Percentiles rank a stretch among this genome's conserved stretches.
These are phyloP conservation scores for Erodium trifolium DNA, from an alignment of 441 rosid genomes.

Conservation along the genomic window DNA sequence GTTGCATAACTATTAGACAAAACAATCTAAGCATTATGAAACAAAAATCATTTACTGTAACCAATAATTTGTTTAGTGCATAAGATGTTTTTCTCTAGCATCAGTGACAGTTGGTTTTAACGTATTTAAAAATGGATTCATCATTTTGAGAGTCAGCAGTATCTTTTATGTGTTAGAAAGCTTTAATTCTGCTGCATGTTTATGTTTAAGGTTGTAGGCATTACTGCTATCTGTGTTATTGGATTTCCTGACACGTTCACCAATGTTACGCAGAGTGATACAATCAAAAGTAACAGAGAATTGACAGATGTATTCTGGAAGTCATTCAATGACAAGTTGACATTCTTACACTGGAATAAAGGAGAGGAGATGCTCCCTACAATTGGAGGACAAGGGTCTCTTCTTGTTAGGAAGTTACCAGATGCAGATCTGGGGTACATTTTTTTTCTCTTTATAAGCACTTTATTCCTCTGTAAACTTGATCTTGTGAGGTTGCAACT, in stretches of 20 bases:
- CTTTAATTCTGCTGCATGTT: no score
- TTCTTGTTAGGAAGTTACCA: constrained; percentile 83
- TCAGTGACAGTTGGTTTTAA: not conserved
- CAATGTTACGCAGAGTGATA: constrained; percentile 46
- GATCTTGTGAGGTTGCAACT: not conserved
- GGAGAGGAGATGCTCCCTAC: constrained; percentile 66
- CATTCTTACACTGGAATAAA: constrained; percentile 62
- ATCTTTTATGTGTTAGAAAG: not conserved
- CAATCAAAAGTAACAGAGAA: constrained; percentile 30
- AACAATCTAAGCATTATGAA: no score
- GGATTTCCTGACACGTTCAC: constrained; percentile 13
- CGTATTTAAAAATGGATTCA: not conserved
- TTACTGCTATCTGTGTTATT: constrained; percentile 13
- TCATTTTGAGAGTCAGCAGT: not conserved
- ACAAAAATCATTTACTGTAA: not conserved
- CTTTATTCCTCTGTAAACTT: not conserved
- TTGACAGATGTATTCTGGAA: constrained; percentile 46
- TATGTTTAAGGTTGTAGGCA: not conserved
- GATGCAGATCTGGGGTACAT: constrained; percentile 49
- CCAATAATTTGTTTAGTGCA: no score
- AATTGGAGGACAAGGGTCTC: constrained; percentile 51
- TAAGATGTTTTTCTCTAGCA: no score
- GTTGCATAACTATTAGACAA: not conserved
- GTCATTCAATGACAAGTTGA: constrained; percentile 65
- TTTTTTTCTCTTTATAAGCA: not conserved